Conservation (phyloP, 257 asterid species). For the Hygrophila difformis region DNA sequence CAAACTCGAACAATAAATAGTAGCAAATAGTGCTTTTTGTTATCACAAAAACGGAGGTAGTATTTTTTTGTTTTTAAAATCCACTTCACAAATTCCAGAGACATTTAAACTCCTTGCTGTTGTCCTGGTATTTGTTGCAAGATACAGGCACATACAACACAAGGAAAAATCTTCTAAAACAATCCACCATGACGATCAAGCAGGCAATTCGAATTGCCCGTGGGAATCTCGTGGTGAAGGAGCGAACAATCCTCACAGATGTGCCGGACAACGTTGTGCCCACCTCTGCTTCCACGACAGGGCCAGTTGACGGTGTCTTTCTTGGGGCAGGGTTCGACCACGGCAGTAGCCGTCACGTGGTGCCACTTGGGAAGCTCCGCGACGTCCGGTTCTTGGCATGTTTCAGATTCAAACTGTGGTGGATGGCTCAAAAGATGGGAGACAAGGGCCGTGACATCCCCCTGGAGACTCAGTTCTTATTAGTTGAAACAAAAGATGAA, state of each 20-base stretch:
- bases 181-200: constrained; percentile 40
- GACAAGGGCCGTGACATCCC: constrained; percentile 67
- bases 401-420: constrained; percentile 81
- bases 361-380: constrained; percentile 32
- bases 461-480: constrained; percentile 64
- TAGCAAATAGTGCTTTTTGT: too few species aligned
- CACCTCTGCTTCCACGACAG: constrained; percentile 32
- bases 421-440: constrained; percentile 97
- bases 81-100: too few species aligned
- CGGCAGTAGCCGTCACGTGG: constrained; percentile 37
- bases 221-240: constrained; percentile 37
- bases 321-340: constrained; percentile 37
- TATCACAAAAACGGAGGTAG: too few species aligned
- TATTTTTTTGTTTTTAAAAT: too few species aligned
- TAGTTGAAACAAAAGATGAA: constrained; percentile 50
- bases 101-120: too few species aligned
- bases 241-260: constrained; percentile 25
- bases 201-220: constrained; percentile 34
- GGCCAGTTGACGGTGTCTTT: constrained; percentile 35
- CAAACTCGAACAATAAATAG: too few species aligned
- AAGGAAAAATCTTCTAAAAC: too few species aligned
- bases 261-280: constrained; percentile 43
- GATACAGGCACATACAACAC: too few species aligned
- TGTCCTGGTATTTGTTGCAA: too few species aligned
- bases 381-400: constrained; percentile 71